These are phyloP conservation scores for Erodium trifolium DNA, from an alignment of 441 rosid genomes.

Conservation along the genomic window DNA sequence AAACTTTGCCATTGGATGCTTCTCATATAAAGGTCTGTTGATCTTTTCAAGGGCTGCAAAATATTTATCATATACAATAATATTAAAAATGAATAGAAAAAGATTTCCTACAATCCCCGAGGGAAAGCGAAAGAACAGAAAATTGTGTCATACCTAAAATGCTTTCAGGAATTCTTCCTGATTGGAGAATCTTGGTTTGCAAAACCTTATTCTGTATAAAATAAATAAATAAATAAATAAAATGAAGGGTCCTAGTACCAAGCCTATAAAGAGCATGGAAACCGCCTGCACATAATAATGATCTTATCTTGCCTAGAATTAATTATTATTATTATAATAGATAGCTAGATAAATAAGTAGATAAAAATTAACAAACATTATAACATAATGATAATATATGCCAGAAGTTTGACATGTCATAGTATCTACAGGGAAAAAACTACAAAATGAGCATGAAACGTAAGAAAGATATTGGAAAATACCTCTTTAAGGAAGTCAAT, in stretches of 20 bases:
- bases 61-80: slow-evolving; percentile 17
- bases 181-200: slow-evolving; percentile 57
- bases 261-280: slow-evolving; percentile 10
- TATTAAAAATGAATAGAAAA: not conserved
- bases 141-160: slow-evolving; percentile 48
- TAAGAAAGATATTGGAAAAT: slow-evolving; percentile 14
- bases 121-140: not conserved
- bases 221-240: slow-evolving; percentile 11
- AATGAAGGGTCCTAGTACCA: not conserved
- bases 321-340: no score
- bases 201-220: slow-evolving; percentile 52
- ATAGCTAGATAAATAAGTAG: no score
- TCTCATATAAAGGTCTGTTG: slow-evolving; percentile 80
- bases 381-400: slow-evolving; percentile 1
- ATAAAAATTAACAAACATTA: no score
- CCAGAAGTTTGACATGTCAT: slow-evolving; percentile 12
- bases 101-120: slow-evolving; percentile 14
- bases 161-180: slow-evolving; percentile 55
- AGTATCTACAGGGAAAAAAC: slow-evolving; percentile 6
- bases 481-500: slow-evolving; percentile 79
- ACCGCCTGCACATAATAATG: slow-evolving; percentile 7
- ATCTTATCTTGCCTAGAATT: slow-evolving; percentile 7
- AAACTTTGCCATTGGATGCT: slow-evolving; percentile 90
- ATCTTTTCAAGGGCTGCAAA: slow-evolving; percentile 79
- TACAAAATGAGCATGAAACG: slow-evolving; percentile 11